Evolutionary conservation across 129 eudicot species (phyloP).

Genomic region (Arctium lappa): DNA sequence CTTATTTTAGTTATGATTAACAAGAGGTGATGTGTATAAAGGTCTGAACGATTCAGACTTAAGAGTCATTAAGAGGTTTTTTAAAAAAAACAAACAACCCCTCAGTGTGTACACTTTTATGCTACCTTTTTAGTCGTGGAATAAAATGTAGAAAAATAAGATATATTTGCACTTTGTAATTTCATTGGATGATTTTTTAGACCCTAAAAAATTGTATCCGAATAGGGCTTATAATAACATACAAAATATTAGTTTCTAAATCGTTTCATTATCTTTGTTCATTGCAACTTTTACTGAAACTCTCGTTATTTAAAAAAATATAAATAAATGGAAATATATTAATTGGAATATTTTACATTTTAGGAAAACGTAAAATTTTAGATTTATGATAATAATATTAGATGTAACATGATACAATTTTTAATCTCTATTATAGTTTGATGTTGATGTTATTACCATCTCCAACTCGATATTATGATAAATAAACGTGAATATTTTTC

Average conservation of each 20-base stretch:
- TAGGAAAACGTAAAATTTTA: neutral
- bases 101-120: neutral
- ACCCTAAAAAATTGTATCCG: neutral
- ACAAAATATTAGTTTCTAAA: neutral
- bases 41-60: too few species aligned
- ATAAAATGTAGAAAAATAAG: neutral
- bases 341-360: too few species aligned
- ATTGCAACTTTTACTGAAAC: neutral
- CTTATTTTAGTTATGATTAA: too few species aligned
- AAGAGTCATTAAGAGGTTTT: too few species aligned
- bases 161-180: neutral
- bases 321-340: too few species aligned
- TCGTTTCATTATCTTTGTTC: neutral
- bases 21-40: too few species aligned
- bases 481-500: neutral
- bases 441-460: neutral
- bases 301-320: neutral
- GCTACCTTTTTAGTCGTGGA: neutral
- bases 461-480: neutral
- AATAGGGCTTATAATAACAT: neutral
- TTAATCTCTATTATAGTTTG: neutral
- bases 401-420: too few species aligned
- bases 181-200: neutral
- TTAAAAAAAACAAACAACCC: too few species aligned
- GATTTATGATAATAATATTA: too few species aligned